Evolutionary conservation across 2,329 filamentous ascomycete genomes (phyloP), one percentile per base, ranked within the genome.

Genomic region (Elsinoe necatrix): DNA sequence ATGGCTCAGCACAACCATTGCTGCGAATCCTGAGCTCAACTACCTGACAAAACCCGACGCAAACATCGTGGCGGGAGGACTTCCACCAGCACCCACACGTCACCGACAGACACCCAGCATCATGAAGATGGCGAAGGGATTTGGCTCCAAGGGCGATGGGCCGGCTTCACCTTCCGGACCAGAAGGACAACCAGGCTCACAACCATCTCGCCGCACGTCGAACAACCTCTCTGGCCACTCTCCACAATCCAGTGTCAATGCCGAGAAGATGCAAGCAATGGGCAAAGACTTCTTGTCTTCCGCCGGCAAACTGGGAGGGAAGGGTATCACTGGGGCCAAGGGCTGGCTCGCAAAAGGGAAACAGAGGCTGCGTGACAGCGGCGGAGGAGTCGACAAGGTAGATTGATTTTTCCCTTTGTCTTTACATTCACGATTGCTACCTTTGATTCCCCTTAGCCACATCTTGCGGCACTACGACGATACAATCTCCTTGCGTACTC

Each of bases 341-440:
- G 92, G 91, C 54, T 72, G 96, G 61, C 85, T 96, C 70, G 89
- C 87, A 62, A 95, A 95, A 74, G 89, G 91, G 63, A 92, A 87
- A 74, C 92, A 81, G 73, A 92, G 89, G 72, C 83, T 95, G 52
- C 76, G 77, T 69, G 77, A 80, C 61, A 80, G 78, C 68, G 81
- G 80, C 61, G 82, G 84, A 60, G 72, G 72, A 55, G 72, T 72
- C 67, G 88, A 93, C 72, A 95, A 95, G 88, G 87, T 91, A 87
- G 89, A 89, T 84, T 75, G 77, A 80, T 47, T 47, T 55, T 58
- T 83, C 75, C 34, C 14, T 61, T 48, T 41, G 55, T 52, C 55
- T 50, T 29, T 48, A 41, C 37, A 50, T 55, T 43, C 25, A 55
- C 55, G 59, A 59, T 48, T 37, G 29, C 50, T 25, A 29, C 47